These are phyloP conservation scores for Delphinella strobiligena DNA, from an alignment of 2,329 filamentous ascomycete genomes.

Conservation along the genomic window DNA sequence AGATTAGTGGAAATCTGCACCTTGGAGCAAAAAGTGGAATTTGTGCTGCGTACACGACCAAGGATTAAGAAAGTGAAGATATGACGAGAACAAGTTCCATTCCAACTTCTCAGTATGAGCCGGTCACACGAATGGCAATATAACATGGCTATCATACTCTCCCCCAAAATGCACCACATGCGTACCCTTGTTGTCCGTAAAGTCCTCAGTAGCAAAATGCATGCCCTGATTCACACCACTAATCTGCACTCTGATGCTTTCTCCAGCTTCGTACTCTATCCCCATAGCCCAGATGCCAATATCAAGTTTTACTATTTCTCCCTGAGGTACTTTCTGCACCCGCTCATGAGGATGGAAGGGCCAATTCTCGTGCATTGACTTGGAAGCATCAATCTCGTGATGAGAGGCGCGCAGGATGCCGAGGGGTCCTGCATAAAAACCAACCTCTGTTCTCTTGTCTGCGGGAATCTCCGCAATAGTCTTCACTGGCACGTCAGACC, in stretches of 20 bases:
- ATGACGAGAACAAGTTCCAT: no score
- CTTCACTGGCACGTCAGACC: constrained; percentile 20
- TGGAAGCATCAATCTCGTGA: constrained; percentile 20
- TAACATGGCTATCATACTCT: constrained; percentile 7
- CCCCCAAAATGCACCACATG: constrained; percentile 7
- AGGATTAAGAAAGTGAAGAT: no score
- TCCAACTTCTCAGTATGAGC: no score
- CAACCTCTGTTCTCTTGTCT: constrained; percentile 27
- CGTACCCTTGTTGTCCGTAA: constrained; percentile 6
- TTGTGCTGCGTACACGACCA: no score
- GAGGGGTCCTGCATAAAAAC: constrained; percentile 31
- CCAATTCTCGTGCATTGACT: constrained; percentile 16
- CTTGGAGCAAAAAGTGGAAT: no score
- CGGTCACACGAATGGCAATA: constrained; percentile 9
- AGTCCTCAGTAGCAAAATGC: constrained; percentile 1
- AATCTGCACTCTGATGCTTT: constrained; percentile 12
- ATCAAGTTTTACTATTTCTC: constrained; percentile 31
- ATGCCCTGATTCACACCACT: constrained; percentile 1
- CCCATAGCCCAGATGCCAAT: constrained; percentile 37
- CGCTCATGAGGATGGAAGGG: constrained; percentile 28
- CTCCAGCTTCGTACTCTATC: constrained; percentile 31
- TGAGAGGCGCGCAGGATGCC: constrained; percentile 36
- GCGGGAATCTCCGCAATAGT: constrained; percentile 47
- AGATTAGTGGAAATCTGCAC: no score
- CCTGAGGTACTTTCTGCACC: constrained; percentile 27